Evolutionary conservation across 2,329 filamentous ascomycete species (phyloP).

Genomic region (Epichloe baconii): DNA sequence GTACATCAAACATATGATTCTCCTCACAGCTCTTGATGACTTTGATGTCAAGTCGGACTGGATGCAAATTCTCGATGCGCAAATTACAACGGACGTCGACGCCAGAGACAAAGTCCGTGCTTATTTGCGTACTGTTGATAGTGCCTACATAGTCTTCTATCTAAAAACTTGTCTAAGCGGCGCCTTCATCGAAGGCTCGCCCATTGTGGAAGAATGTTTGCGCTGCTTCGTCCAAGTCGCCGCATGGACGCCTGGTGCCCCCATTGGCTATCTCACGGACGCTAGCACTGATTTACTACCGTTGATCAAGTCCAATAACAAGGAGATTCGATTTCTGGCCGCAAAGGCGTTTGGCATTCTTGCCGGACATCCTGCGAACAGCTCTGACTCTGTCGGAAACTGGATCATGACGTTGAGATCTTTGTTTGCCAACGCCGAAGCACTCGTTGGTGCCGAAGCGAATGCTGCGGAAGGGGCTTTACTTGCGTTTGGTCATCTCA

Average conservation of each 20-base stretch:
- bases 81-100: constrained; percentile 55
- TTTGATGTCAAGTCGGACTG: constrained; percentile 63
- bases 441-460: constrained; percentile 28
- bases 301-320: constrained; percentile 58
- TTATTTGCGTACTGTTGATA: constrained; percentile 33
- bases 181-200: constrained; percentile 31
- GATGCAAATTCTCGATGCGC: constrained; percentile 65
- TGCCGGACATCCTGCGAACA: constrained; percentile 46
- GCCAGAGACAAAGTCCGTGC: constrained; percentile 45
- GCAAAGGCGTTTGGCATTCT: constrained; percentile 66
- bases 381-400: constrained; percentile 17
- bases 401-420: constrained; percentile 21
- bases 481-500: constrained; percentile 30
- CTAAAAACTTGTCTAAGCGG: constrained; percentile 45
- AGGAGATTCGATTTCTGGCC: constrained; percentile 50
- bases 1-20: constrained; percentile 47
- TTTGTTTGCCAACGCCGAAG: constrained; percentile 32
- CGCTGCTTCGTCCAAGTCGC: constrained; percentile 41
- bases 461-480: constrained; percentile 34
- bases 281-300: constrained; percentile 40
- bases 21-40: constrained; percentile 34
- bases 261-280: constrained; percentile 35
- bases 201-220: constrained; percentile 33
- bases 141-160: constrained; percentile 27
- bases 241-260: constrained; percentile 35